Conservation (phyloP, 2,329 filamentous ascomycete species). For the Leptographium lundbergii region DNA sequence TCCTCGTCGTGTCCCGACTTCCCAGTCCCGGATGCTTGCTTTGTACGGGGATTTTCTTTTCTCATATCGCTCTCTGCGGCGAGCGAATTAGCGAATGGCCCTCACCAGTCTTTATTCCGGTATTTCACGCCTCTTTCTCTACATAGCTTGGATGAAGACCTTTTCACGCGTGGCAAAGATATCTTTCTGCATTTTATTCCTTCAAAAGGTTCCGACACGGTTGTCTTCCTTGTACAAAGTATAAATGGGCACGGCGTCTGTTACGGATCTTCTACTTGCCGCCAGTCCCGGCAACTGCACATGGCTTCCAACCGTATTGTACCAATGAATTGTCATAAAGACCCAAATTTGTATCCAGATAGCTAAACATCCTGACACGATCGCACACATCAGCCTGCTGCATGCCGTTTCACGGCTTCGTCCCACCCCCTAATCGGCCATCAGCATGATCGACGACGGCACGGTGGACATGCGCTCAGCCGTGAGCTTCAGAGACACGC, state of each 20-base stretch:
- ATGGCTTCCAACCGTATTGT: neutral
- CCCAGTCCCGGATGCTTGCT: neutral
- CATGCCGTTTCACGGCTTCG: neutral
- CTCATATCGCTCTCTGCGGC: neutral
- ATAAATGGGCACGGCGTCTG: neutral
- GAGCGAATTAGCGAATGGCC: neutral
- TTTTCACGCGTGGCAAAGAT: neutral
- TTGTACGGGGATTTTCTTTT: neutral
- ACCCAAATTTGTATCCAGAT: neutral
- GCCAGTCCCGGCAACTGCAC: neutral
- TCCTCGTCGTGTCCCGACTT: neutral
- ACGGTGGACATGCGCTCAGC: slow-evolving; percentile 65
- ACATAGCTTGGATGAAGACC: slow-evolving; percentile 2
- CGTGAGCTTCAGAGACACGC: slow-evolving; percentile 82
- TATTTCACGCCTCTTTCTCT: neutral
- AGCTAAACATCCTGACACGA: too few relatives aligned
- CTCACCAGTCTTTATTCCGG: neutral
- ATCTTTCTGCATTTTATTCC: neutral
- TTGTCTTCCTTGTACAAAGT: neutral
- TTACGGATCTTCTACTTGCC: neutral
- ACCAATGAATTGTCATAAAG: neutral
- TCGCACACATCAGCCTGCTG: neutral
- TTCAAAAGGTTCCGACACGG: neutral
- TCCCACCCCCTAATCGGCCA: slow-evolving; percentile 7
- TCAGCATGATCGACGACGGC: slow-evolving; percentile 13